Evolutionary conservation across 2,329 filamentous ascomycete species (phyloP).

Genomic region (Calycina marina): DNA sequence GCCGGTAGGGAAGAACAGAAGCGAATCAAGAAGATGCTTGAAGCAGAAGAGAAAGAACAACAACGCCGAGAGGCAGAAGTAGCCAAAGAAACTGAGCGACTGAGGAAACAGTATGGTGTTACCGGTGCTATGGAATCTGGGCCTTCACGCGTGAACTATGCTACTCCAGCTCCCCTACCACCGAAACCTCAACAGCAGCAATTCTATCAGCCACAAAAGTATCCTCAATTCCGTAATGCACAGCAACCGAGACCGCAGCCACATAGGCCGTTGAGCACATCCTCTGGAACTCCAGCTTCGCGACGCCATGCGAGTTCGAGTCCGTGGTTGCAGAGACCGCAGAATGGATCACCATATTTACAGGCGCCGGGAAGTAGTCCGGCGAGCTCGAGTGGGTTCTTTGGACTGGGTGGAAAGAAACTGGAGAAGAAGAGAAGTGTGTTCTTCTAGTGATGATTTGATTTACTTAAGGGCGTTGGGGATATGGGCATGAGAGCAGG

Average conservation of each 20-base stretch:
- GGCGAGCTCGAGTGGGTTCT: slow-evolving; percentile 31
- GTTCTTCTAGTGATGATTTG: slow-evolving; percentile 11
- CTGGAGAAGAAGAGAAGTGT: slow-evolving; percentile 22
- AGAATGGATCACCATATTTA: slow-evolving; percentile 14
- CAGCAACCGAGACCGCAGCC: slow-evolving; percentile 17
- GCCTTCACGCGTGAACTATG: slow-evolving; percentile 6
- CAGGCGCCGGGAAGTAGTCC: slow-evolving; percentile 18
- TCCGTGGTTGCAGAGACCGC: not conserved
- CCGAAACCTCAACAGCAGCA: slow-evolving; percentile 6
- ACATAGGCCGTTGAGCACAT: slow-evolving; percentile 17
- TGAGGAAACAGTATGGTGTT: slow-evolving; percentile 52
- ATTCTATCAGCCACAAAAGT: slow-evolving; percentile 2
- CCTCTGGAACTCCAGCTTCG: slow-evolving; percentile 3
- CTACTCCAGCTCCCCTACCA: slow-evolving; percentile 6
- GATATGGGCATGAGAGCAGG: too few relatives aligned
- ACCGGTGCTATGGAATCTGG: slow-evolving; percentile 1
- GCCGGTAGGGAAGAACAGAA: slow-evolving; percentile 41
- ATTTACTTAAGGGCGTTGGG: not conserved
- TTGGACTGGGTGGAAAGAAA: slow-evolving; percentile 24
- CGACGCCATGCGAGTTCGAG: not conserved
- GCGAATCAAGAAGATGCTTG: slow-evolving; percentile 49
- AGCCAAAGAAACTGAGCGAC: slow-evolving; percentile 69
- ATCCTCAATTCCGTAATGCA: slow-evolving; percentile 16
- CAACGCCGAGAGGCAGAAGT: slow-evolving; percentile 42
- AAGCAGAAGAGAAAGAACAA: slow-evolving; percentile 49